Evolutionary conservation across 2,329 filamentous ascomycete species (phyloP), one percentile per base, ranked within the genome.

Genomic region (Colletotrichum tropicicola): DNA sequence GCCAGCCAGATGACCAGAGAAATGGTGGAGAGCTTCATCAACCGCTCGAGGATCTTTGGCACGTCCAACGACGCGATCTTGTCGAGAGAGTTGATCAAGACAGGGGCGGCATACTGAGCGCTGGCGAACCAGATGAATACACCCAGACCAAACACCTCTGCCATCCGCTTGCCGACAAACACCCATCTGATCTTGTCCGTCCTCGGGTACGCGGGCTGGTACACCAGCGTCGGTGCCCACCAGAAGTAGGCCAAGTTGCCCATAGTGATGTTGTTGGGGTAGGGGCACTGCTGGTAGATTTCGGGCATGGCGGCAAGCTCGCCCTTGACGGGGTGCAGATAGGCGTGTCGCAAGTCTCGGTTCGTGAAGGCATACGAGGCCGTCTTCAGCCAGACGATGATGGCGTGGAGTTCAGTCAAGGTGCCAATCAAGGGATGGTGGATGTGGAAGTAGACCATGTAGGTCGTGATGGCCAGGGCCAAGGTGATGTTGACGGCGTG

Each of bases 321-420:
- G 66, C 87, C 86, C 58, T 85, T 84, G 43, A 84, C 82, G 2
- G 93, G 92, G 73, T 97, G 92, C 21, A 98, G 85, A 75, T 93
- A 93, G 17, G 95, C 93, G 75, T 97, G 93, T 41, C 96, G 92
- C 32, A 99, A 87, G 75, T 99, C 96, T 68, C 96, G 90, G 78
- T 99, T 99, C 25, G 96, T 98, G 73, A 98, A 92, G 23, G 95
- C 96, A 75, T 98, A 99, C 0, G 94, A 98, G 68, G 93, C 92
- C 30, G 92, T 94, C 82, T 99, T 99, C 72, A 99, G 87, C 91
- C 94, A 98, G 53, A 98, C 94, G 59, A 98, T 92, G 72, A 98
- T 90, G 68, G 94, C 94, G 75, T 99, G 96, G 66, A 97, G 80
- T 78, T 98, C 92, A 68, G 92, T 94, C 51, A 97, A 81, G 1